Evolutionary conservation across 345 rosid species (phyloP).

Genomic region (Eucalyptus camaldulensis): DNA sequence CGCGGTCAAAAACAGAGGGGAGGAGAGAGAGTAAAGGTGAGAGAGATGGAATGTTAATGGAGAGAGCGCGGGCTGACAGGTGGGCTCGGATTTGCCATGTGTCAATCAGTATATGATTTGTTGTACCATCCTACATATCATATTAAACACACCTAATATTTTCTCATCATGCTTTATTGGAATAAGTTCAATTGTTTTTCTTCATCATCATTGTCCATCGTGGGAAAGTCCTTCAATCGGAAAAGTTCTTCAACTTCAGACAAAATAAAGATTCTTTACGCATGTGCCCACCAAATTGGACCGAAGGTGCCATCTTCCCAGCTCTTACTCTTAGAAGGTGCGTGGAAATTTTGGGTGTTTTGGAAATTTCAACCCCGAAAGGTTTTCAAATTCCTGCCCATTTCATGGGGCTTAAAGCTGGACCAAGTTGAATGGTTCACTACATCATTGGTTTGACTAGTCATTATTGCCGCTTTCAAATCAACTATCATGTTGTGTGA

Average conservation of each 20-base stretch:
- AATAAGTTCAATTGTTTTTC: background rate
- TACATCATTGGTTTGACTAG: background rate
- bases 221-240: background rate
- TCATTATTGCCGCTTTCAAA: background rate
- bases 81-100: no score
- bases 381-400: background rate
- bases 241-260: background rate
- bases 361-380: background rate
- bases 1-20: no score
- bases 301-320: background rate
- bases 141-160: no score
- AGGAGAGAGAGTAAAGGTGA: no score
- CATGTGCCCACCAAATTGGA: background rate
- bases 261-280: background rate
- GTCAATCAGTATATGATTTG: no score
- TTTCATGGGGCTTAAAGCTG: background rate
- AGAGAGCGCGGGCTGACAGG: no score
- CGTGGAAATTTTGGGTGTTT: background rate
- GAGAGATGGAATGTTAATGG: no score
- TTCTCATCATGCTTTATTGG: rapidly evolving
- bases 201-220: background rate
- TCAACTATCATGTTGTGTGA: background rate
- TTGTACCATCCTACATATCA: no score
- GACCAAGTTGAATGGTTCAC: background rate
- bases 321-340: background rate